These are phyloP conservation scores for Dillenia turbinata DNA, from an alignment of 164 flowering plant genomes.

Conservation along the genomic window DNA sequence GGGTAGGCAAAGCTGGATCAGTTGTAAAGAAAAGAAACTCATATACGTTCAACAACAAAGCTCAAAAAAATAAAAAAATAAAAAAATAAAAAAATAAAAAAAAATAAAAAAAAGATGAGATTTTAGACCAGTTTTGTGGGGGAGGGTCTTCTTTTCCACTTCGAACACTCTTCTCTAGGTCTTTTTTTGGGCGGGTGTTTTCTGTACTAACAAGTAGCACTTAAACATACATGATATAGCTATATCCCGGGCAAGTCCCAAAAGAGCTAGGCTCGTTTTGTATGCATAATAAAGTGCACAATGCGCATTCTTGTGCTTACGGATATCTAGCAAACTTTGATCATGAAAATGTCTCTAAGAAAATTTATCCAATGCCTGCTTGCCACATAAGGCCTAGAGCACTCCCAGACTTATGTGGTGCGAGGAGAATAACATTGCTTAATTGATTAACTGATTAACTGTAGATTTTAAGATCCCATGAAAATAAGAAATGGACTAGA, in stretches of 20 bases:
- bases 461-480: neutral
- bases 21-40: constrained; percentile 26
- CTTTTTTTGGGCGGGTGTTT: too few species aligned
- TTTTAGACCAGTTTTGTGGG: neutral
- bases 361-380: neutral
- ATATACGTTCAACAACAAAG: constrained; percentile 4
- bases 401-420: neutral
- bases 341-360: neutral
- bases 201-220: too few species aligned
- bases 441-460: neutral
- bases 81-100: neutral
- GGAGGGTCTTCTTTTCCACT: neutral
- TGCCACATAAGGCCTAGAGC: neutral
- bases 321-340: too few species aligned
- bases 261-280: too few species aligned
- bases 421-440: neutral
- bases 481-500: neutral
- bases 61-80: neutral
- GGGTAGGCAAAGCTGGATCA: constrained; percentile 71
- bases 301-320: too few species aligned
- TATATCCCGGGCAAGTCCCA: too few species aligned
- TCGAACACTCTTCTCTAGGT: neutral
- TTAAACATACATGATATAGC: too few species aligned
- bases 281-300: too few species aligned
- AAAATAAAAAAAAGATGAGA: neutral